A percentile compares a stretch with the other conserved stretches of the same genome.
Evolutionary conservation across 23 red algal species (phyloP).

Genomic region (Gracilaria vermiculophylla): DNA sequence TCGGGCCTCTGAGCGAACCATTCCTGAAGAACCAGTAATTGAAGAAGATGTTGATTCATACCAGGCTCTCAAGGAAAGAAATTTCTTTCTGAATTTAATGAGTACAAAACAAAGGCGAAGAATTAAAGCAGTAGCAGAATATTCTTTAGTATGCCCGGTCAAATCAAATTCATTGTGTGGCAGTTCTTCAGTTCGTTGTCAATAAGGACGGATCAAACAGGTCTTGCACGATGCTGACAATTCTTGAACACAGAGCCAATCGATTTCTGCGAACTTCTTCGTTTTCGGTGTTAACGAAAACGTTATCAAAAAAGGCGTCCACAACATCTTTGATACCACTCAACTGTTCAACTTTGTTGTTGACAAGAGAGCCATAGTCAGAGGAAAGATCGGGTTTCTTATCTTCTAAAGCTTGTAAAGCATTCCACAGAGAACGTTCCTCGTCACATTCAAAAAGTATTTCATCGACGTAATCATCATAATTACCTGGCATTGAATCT

Average conservation of each 20-base stretch:
- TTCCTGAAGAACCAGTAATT: no score
- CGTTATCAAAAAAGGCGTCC: slow-evolving; percentile 89
- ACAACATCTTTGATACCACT: slow-evolving; percentile 40
- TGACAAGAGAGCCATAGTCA: background rate
- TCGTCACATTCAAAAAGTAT: slow-evolving; percentile 53
- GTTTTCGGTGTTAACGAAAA: slow-evolving; percentile 87
- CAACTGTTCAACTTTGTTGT: slow-evolving; percentile 37
- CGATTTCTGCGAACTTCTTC: slow-evolving; percentile 67
- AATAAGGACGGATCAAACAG: slow-evolving; percentile 63
- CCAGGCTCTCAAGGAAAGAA: no score
- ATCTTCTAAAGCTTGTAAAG: slow-evolving; percentile 17
- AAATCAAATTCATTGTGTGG: background rate
- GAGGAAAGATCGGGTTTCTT: background rate
- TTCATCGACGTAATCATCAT: slow-evolving; percentile 8
- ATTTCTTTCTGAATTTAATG: no score
- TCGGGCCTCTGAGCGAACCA: no score
- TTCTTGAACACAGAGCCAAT: slow-evolving; percentile 69
- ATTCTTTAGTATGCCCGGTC: background rate
- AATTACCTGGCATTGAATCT: background rate
- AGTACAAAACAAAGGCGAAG: no score
- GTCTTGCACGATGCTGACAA: slow-evolving; percentile 47
- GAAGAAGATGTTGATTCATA: no score
- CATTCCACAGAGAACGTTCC: slow-evolving; percentile 57
- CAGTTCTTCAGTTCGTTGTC: background rate
- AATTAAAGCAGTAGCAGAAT: no score